Evolutionary conservation across 441 rosid genomes (phyloP).

Genomic region (Raphanus hybrid): DNA sequence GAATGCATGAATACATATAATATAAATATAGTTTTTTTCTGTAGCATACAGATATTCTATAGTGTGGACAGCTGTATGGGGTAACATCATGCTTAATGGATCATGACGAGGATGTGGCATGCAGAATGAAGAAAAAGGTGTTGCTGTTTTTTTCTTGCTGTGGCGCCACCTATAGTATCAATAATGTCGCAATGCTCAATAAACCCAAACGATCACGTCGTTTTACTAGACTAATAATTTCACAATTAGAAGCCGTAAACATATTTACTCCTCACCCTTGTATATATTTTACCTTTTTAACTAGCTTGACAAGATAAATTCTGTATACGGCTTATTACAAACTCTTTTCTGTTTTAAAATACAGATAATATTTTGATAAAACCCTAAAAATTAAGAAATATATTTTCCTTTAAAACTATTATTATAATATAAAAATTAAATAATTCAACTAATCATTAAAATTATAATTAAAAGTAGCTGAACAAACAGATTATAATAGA

Average conservation of each 20-base stretch:
- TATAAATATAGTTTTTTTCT: neutral
- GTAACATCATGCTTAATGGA: slow-evolving; percentile 36
- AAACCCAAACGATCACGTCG: slow-evolving; percentile 3
- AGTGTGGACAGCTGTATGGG: slow-evolving; percentile 32
- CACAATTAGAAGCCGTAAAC: slow-evolving; percentile 20
- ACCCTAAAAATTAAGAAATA: neutral
- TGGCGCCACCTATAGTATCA: slow-evolving; percentile 33
- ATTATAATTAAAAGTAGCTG: neutral
- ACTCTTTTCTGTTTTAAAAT: neutral
- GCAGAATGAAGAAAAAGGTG: slow-evolving; percentile 34
- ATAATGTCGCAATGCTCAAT: slow-evolving; percentile 25
- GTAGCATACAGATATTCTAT: slow-evolving; percentile 33
- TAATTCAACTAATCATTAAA: neutral
- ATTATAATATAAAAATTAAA: neutral
- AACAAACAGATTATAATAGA: neutral
- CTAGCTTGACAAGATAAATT: too few species aligned
- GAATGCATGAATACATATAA: neutral
- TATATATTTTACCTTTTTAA: too few species aligned
- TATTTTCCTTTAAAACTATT: neutral
- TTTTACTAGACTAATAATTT: neutral
- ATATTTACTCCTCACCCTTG: neutral
- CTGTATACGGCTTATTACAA: neutral
- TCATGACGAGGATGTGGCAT: slow-evolving; percentile 39
- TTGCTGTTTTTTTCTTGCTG: slow-evolving; percentile 13
- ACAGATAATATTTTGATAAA: neutral